A percentile compares a stretch with the other conserved stretches of the same genome.
phyloP scores from a whole-genome alignment of 768 basidiomycete genomes.

The Macrocybe gigantea region DNA sequence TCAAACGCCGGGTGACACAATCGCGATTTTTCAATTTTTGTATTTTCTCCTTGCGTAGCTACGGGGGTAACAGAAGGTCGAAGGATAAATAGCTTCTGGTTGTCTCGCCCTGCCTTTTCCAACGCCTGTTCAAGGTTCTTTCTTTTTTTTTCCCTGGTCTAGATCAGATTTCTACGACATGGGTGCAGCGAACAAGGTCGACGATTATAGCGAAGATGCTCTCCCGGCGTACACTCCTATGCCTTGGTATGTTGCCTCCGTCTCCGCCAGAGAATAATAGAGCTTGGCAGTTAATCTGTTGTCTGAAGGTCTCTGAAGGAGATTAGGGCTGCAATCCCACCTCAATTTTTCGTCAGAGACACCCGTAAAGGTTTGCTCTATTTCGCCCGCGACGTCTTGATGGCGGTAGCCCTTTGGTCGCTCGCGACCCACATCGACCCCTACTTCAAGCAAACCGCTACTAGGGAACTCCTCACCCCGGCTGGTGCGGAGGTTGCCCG shows the following conservation, averaged over 20 bases:
- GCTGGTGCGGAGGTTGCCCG: slow-evolving; percentile 29
- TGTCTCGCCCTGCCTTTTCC: too few relatives aligned
- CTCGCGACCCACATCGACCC: slow-evolving; percentile 39
- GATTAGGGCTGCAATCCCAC: slow-evolving; percentile 44
- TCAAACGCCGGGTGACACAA: too few relatives aligned
- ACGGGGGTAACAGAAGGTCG: too few relatives aligned
- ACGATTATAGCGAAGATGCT: slow-evolving; percentile 30
- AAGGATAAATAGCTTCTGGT: too few relatives aligned
- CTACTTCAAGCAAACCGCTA: slow-evolving; percentile 22
- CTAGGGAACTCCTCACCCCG: slow-evolving; percentile 20
- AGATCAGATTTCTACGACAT: too few relatives aligned
- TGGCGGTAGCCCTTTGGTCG: slow-evolving; percentile 38
- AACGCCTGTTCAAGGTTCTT: too few relatives aligned
- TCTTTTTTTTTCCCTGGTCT: too few relatives aligned
- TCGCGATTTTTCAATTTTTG: too few relatives aligned
- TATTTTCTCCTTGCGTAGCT: too few relatives aligned
- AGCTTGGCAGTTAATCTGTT: neutral
- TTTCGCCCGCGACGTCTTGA: slow-evolving; percentile 38
- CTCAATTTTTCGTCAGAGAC: slow-evolving; percentile 37
- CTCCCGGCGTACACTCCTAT: slow-evolving; percentile 39
- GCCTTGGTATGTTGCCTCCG: slow-evolving; percentile 30
- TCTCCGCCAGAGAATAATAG: neutral
- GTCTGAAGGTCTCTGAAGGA: slow-evolving; percentile 38
- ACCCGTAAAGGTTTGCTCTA: slow-evolving; percentile 34
- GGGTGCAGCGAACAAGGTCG: too few relatives aligned